phyloP scores from a whole-genome alignment of 805 yeast genomes.

The Lipomyces lipofer region DNA sequence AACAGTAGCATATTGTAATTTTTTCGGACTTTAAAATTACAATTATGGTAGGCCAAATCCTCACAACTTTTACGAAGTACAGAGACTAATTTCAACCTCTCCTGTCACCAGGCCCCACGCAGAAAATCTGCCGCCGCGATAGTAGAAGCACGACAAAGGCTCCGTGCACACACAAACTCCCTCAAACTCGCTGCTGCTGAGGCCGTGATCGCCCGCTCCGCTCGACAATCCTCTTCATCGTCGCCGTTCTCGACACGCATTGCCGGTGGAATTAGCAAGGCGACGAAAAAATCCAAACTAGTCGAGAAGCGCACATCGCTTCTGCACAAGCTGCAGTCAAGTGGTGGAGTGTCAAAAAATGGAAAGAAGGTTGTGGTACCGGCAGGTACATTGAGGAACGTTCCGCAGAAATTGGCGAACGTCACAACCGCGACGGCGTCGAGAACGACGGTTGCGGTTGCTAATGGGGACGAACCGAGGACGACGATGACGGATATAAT shows the following conservation, averaged over 20 bases:
- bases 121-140: slow-evolving; percentile 22
- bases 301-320: not conserved
- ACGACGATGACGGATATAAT: not conserved
- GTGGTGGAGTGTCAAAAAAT: not conserved
- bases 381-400: not conserved
- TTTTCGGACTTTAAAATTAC: no score
- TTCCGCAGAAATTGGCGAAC: not conserved
- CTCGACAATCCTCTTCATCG: slow-evolving; percentile 1
- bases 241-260: slow-evolving; percentile 3
- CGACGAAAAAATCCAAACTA: slow-evolving; percentile 4
- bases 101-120: slow-evolving; percentile 26
- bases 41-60: no score
- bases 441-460: not conserved
- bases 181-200: slow-evolving; percentile 26
- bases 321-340: not conserved
- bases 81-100: no score
- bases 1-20: no score
- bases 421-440: not conserved
- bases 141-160: slow-evolving; percentile 26
- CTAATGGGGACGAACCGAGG: not conserved
- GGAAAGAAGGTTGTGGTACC: not conserved
- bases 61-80: no score
- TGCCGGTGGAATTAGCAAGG: not conserved
- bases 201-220: slow-evolving; percentile 13
- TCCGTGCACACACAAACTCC: slow-evolving; percentile 24